Percentiles rank a stretch among this genome's conserved stretches.
Evolutionary conservation across 768 basidiomycete genomes (phyloP).

Genomic region (Auriscalpium orientale): DNA sequence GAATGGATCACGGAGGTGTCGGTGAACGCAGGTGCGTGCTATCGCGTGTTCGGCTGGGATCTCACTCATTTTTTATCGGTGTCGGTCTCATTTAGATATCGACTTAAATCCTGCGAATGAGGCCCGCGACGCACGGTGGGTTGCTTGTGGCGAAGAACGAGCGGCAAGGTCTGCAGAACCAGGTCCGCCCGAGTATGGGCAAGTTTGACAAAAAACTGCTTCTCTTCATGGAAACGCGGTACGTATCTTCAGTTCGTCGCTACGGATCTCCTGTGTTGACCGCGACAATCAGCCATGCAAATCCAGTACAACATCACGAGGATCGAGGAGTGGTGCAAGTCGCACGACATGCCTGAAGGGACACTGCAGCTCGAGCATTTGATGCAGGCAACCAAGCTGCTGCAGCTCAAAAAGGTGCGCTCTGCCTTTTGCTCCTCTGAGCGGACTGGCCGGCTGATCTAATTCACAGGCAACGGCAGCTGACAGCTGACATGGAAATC

Average conservation of each 20-base stretch:
- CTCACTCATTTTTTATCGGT: background rate
- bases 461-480: constrained; percentile 69
- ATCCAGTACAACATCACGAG: constrained; percentile 99
- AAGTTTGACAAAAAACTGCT: constrained; percentile 87
- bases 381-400: constrained; percentile 98
- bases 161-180: constrained; percentile 64
- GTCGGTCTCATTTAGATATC: constrained; percentile 44
- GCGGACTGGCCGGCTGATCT: background rate
- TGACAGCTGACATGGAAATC: constrained; percentile 97
- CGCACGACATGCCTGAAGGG: constrained; percentile 99
- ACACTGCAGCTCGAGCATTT: constrained; percentile 95
- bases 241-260: constrained; percentile 17
- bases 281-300: constrained; percentile 77
- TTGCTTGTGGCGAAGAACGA: constrained; percentile 80
- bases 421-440: background rate
- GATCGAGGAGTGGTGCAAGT: constrained; percentile 99
- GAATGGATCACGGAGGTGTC: constrained; percentile 94
- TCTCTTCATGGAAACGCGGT: constrained; percentile 99
- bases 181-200: constrained; percentile 85
- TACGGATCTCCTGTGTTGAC: background rate
- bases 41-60: background rate
- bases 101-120: constrained; percentile 74
- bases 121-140: constrained; percentile 74
- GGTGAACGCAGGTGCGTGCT: constrained; percentile 65
- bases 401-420: constrained; percentile 92